These are phyloP conservation scores for Neocallimastix lanati DNA, from an alignment of 192 early-diverging fungal genomes.

Conservation along the genomic window DNA sequence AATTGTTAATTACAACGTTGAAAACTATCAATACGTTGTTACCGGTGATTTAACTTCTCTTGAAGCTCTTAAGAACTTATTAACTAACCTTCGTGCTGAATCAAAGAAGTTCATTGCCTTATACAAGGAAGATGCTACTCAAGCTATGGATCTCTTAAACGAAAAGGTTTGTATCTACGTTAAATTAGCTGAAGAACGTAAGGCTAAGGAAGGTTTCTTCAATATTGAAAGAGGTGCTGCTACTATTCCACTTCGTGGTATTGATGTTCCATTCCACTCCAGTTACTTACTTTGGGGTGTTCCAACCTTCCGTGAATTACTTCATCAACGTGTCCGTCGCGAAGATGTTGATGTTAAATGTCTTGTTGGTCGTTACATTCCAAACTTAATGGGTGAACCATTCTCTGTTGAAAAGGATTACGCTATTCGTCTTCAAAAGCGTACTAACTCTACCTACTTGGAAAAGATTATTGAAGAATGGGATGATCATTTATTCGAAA, in stretches of 20 bases:
- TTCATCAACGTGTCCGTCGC: slow-evolving; percentile 64
- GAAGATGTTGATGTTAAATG: slow-evolving; percentile 62
- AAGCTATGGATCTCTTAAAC: slow-evolving; percentile 58
- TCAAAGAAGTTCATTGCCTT: slow-evolving; percentile 16
- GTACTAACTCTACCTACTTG: slow-evolving; percentile 56
- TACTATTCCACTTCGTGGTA: slow-evolving; percentile 76
- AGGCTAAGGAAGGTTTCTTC: slow-evolving; percentile 32
- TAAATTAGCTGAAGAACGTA: slow-evolving; percentile 43
- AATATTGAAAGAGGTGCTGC: slow-evolving; percentile 68
- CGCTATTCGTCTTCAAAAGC: slow-evolving; percentile 44
- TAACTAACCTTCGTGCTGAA: slow-evolving; percentile 74
- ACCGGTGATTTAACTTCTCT: slow-evolving; percentile 68
- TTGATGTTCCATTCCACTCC: slow-evolving; percentile 97
- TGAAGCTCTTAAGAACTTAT: slow-evolving; percentile 58
- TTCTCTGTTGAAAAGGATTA: slow-evolving; percentile 65
- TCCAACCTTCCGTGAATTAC: slow-evolving; percentile 72
- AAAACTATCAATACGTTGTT: slow-evolving; percentile 88
- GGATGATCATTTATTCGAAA: slow-evolving; percentile 44
- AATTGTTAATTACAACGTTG: slow-evolving; percentile 95
- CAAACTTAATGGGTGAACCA: slow-evolving; percentile 80
- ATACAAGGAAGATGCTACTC: slow-evolving; percentile 57
- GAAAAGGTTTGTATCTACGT: slow-evolving; percentile 55
- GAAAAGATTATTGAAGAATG: slow-evolving; percentile 60
- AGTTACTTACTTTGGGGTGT: slow-evolving; percentile 80
- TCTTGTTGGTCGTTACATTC: slow-evolving; percentile 77